These are phyloP conservation scores for Emergomyces orientalis DNA, from an alignment of 2,329 filamentous ascomycete species.

Conservation along the genomic window DNA sequence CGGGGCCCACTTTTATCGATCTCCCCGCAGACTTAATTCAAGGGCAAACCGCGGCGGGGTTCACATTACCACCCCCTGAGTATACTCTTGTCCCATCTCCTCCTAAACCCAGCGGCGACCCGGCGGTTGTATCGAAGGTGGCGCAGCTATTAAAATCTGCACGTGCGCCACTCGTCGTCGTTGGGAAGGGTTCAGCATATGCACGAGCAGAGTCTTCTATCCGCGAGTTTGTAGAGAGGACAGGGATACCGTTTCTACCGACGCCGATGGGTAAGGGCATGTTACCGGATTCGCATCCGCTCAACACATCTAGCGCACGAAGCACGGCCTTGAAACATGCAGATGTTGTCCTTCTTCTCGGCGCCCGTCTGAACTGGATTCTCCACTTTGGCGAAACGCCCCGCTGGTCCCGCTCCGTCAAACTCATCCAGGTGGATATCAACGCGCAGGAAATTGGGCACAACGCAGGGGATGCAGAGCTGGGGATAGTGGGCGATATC, in stretches of 20 bases:
- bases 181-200: conserved; percentile 50
- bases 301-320: conserved; percentile 46
- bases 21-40: conserved; percentile 49
- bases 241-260: conserved; percentile 47
- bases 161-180: conserved; percentile 43
- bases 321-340: conserved; percentile 46
- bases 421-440: conserved; percentile 49
- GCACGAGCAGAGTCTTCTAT: conserved; percentile 42
- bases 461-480: conserved; percentile 40
- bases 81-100: conserved; percentile 28
- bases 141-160: conserved; percentile 40
- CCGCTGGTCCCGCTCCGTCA: conserved; percentile 44
- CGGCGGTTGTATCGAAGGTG: conserved; percentile 34
- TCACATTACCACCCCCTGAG: conserved; percentile 20
- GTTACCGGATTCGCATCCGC: conserved; percentile 44
- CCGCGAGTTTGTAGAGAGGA: conserved; percentile 38
- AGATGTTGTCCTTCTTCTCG: conserved; percentile 47
- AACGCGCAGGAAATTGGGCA: conserved; percentile 46
- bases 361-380: conserved; percentile 51
- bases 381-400: conserved; percentile 48
- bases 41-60: conserved; percentile 20
- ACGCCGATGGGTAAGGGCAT: conserved; percentile 53
- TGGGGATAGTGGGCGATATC: conserved; percentile 46
- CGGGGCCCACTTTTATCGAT: conserved; percentile 47
- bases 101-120: conserved; percentile 40